Base-by-base conservation (phyloP, 257 asterid genomes). In the Gentiana dahurica region DNA sequence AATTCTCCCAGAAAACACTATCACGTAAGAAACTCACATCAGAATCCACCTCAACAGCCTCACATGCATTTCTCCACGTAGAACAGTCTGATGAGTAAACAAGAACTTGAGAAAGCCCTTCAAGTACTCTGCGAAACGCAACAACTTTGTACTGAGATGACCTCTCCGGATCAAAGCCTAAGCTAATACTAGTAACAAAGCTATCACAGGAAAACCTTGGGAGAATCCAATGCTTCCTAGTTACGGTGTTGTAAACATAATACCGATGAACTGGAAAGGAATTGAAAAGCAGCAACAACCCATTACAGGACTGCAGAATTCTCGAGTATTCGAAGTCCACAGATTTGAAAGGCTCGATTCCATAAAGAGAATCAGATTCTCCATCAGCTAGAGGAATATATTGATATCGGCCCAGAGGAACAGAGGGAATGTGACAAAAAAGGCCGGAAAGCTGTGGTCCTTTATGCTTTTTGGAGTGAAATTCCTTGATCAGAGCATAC, bases 291-390 rank as follows among this genome's bases (percentile, higher is more conserved):
- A 60, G 47, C n/a, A 60, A 60, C 15, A 60, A 9, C 57, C 65
- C 65, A 50, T 60, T 51, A 51, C 57, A 37, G 4, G 65, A 60
- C 7, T 60, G 65, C 36, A 60, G 13, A 6, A 60, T 60, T 37
- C 32, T 51, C 3, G 65, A 38, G 13, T 60, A 36, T 49, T 35
- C 38, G 51, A 57, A 57, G 15, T 44, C 12, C 3, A 12, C 33
- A 2, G 36, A 11, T 2, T 8, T 50, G 24, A 11, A 13, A 0
- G 37, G 57, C 36, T 51, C 51, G 1, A 37, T 4, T 1, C 7
- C 5, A 1, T 8, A 37, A 6, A 34, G 12, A 10, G 57, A 50
- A 37, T 38, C 50, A 10, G 10, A 49, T 37, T 37, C 51, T 10
- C 37, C 33, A 12, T 24, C 55, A 38, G 34, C 12, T 38, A 60